Evolutionary conservation across 768 basidiomycete species (phyloP), one percentile per base, ranked within the genome.

Genomic region (Psilocybe sp.): DNA sequence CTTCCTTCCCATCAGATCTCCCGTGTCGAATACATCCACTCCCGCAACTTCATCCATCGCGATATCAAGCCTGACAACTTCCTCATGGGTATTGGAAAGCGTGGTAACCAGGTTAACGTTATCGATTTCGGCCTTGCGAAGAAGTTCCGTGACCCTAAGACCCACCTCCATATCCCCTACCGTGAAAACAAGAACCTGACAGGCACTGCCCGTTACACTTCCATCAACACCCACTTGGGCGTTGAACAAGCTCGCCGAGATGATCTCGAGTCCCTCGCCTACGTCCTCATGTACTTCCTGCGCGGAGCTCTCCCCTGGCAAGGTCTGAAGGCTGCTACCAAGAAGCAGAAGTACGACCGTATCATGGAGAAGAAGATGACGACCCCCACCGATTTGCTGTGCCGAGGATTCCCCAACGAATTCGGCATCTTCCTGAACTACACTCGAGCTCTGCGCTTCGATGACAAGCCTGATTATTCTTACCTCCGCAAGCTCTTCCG

Each of bases 341-440:
- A 99, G 92, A 99, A 99, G 84, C 97, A 99, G 80, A 99, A 99
- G 77, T 98, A 98, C 71, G 97, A 98, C 72, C 88, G 97, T 53
- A 99, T 99, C 76, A 99, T 99, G 97, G 97, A 99, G 76, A 99
- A 99, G 84, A 99, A 99, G 84, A 98, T 99, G 94, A 98, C 97
- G 34, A 97, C 94, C 0, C 92, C 94, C 12, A 95, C 92, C 44
- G 94, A 98, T 67, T 78, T 96, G 51, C 84, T 99, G 23, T 98
- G 96, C 77, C 94, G 96, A 59, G 94, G 92, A n/a, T 98, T 97
- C 82, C 96, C 97, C 54, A 95, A 94, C 76, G 97, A 99, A 74
- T 97, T 98, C 57, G 96, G 94, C 37, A 97, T 98, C 60, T 98
- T 98, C 82, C 76, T 99, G 63, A 99, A 98, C 77, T 99, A 98